These are phyloP conservation scores for Pestalotiopsis sp. DNA, from an alignment of 2,329 filamentous ascomycete species.

Conservation along the genomic window DNA sequence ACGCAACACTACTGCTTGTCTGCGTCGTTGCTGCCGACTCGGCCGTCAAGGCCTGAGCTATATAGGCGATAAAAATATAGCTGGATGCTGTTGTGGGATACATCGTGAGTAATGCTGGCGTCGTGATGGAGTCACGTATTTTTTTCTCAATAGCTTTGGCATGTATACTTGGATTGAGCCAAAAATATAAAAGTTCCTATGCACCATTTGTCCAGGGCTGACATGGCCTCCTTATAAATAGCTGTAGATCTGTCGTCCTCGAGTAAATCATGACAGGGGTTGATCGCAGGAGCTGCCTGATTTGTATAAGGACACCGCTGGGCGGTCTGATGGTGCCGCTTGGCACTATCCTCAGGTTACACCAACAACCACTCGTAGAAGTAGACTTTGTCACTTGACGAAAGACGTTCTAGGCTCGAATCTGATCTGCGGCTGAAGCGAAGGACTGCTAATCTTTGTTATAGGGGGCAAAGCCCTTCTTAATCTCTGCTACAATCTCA, in stretches of 20 bases:
- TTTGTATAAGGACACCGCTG: neutral
- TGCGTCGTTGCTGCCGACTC: neutral
- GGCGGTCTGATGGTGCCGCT: neutral
- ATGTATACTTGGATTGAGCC: neutral
- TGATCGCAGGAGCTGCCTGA: neutral
- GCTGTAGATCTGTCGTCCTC: neutral
- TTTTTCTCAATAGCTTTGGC: neutral
- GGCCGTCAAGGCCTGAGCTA: neutral
- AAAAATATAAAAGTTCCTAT: neutral
- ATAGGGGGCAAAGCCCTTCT: slow-evolving; percentile 73
- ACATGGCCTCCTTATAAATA: neutral
- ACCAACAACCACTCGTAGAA: neutral
- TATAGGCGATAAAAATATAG: neutral
- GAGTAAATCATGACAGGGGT: neutral
- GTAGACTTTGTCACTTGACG: neutral
- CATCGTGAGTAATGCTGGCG: neutral
- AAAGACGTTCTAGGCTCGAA: slow-evolving; percentile 10
- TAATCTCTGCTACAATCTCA: slow-evolving; percentile 80
- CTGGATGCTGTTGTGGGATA: neutral
- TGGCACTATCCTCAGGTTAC: neutral
- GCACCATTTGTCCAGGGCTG: neutral
- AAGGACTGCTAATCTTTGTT: slow-evolving; percentile 24
- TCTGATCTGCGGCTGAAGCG: slow-evolving; percentile 5
- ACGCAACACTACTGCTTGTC: slow-evolving; percentile 1
- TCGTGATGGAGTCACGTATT: neutral